phyloP scores from a whole-genome alignment of 352 stramenopile species.

The Phytophthora sp. region DNA sequence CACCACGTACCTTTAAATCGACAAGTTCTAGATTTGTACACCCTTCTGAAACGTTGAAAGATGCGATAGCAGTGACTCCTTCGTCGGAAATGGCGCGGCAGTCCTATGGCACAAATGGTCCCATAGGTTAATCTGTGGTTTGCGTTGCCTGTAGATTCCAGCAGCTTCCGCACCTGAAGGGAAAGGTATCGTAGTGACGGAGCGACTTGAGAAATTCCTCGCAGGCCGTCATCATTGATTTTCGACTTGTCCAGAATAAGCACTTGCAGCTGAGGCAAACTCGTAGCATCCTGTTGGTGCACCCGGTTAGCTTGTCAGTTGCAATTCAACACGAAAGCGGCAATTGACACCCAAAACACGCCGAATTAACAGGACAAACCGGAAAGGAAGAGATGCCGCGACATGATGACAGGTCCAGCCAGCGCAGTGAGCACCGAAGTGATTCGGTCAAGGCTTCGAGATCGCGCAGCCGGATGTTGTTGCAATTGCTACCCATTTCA shows the following conservation, averaged over 20 bases:
- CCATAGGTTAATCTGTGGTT: conserved; percentile 2
- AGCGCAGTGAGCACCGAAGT: conserved; percentile 40
- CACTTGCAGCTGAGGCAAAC: conserved; percentile 52
- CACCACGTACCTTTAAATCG: conserved; percentile 63
- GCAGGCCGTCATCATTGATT: conserved; percentile 54
- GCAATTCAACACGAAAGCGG: background rate
- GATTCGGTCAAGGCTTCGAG: conserved; percentile 41
- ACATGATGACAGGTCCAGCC: conserved; percentile 65
- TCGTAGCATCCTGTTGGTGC: conserved; percentile 29
- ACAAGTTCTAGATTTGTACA: conserved; percentile 55
- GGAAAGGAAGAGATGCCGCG: conserved; percentile 49
- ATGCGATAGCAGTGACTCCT: conserved; percentile 47
- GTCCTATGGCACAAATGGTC: conserved; percentile 38
- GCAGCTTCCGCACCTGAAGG: conserved; percentile 50
- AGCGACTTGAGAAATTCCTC: conserved; percentile 38
- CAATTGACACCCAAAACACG: background rate
- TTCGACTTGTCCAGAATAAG: conserved; percentile 68
- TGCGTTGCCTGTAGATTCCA: conserved; percentile 1
- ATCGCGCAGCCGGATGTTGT: conserved; percentile 34
- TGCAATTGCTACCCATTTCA: conserved; percentile 37
- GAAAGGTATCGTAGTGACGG: conserved; percentile 66
- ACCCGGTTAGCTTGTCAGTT: background rate
- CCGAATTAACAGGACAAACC: conserved; percentile 25
- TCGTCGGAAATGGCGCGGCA: conserved; percentile 57
- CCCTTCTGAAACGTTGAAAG: conserved; percentile 20